Base-by-base conservation (phyloP, 2,329 filamentous ascomycete genomes). In the Cladobotryum protrusum region DNA sequence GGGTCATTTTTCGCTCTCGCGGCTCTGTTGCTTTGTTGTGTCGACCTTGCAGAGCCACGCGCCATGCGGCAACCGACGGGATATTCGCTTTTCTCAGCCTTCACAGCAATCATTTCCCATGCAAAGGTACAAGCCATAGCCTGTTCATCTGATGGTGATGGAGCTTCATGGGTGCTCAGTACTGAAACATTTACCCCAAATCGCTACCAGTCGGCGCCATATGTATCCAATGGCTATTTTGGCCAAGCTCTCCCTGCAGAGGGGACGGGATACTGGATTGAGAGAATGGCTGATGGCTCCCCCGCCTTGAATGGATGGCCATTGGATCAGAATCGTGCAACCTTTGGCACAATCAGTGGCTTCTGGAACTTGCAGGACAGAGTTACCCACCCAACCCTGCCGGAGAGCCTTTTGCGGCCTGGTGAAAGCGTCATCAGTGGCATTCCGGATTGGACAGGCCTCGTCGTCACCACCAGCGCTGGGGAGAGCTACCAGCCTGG, bases 281-380 rank as follows among this genome's bases (percentile, higher is more conserved):
- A 42, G 15, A n/a, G 18, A 24, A 24, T 17, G 40, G 8, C 40
- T 8, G 40, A 42, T 20, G 40, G 40, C 13, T 42, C 40, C 19
- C 40, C 40, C 14, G 40, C 40, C 12, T 13, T 42, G 40, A 42
- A 42, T 12, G 40, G 40, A 7, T 42, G 40, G 40, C 40, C 40
- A 2, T 20, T 42, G 40, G 40, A 42, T 17, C 40, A 42, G 19
- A 18, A 42, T n/a, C n/a, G 40, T 11, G 40, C 15, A 24, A 42
- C 40, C 14, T 42, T 42, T 42, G 40, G 40, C 15, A 42, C 40
- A 9, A 18, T 42, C 40, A 14, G 15, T 42, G 40, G 40, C 1
- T 42, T 42, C 40, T 42, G 40, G 40, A 42, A 42, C 17, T 42
- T 42, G 40, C 40, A 42, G 40, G 19, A 18, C 40, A 42, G 13